These are phyloP conservation scores for Aethionema arabicum DNA, from an alignment of 345 rosid genomes.

Conservation along the genomic window DNA sequence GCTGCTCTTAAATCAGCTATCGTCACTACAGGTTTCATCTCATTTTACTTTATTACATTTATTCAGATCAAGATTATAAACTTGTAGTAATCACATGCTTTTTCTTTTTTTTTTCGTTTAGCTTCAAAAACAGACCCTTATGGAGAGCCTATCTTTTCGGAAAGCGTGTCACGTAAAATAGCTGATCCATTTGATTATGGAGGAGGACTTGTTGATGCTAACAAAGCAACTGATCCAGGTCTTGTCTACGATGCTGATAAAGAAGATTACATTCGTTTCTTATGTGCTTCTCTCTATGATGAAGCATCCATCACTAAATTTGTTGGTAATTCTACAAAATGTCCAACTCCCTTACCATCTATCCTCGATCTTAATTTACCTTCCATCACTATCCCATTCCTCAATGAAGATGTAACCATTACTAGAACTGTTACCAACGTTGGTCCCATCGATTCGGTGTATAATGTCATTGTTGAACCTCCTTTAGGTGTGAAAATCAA, in stretches of 20 bases:
- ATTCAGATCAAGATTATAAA: neutral
- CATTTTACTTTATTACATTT: neutral
- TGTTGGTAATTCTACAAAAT: slow-evolving; percentile 16
- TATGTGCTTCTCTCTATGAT: slow-evolving; percentile 45
- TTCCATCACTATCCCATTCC: slow-evolving; percentile 38
- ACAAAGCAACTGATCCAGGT: slow-evolving; percentile 52
- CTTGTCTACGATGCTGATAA: slow-evolving; percentile 51
- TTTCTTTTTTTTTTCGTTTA: slow-evolving; percentile 4
- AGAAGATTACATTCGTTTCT: slow-evolving; percentile 43
- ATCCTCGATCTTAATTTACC: slow-evolving; percentile 45
- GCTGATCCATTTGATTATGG: slow-evolving; percentile 54
- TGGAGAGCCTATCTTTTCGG: slow-evolving; percentile 43
- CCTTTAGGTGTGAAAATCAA: slow-evolving; percentile 38
- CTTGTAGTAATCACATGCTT: neutral
- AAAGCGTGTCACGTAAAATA: slow-evolving; percentile 31
- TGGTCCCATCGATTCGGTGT: slow-evolving; percentile 37
- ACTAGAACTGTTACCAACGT: slow-evolving; percentile 52
- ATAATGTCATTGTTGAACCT: slow-evolving; percentile 27
- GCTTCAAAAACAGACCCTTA: slow-evolving; percentile 38
- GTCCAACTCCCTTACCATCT: slow-evolving; percentile 29
- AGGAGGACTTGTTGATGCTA: slow-evolving; percentile 54
- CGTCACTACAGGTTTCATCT: slow-evolving; percentile 39
- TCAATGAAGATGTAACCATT: slow-evolving; percentile 12
- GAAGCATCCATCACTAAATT: slow-evolving; percentile 41
- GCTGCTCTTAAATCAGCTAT: slow-evolving; percentile 47